Evolutionary conservation across 108 stramenopile genomes (phyloP), one percentile per base, ranked within the genome.

Genomic region (Cyclotella atomus): DNA sequence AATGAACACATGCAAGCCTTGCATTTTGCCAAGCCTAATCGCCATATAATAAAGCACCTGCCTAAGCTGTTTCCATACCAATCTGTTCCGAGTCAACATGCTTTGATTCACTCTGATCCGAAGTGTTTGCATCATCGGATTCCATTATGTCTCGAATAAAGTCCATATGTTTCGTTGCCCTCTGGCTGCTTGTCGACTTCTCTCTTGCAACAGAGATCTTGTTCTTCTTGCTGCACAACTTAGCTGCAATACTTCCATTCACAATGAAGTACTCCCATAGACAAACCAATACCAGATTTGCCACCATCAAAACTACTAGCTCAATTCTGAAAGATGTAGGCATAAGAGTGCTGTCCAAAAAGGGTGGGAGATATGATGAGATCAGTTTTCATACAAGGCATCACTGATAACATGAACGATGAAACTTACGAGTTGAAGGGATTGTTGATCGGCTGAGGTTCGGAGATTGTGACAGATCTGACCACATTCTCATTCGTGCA

Each of bases 191-290:
- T n/a, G n/a, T n/a, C n/a, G n/a, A n/a, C n/a, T n/a, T n/a, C n/a
- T n/a, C n/a, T 17, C 47, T 49, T 10, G n/a, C 4, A n/a, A 17
- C 47, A 49, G 9, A 10, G 4, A 4, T n/a, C 10, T 10, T 49
- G 47, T n/a, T 49, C 16, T n/a, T n/a, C 10, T 17, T 17, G 4
- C n/a, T 49, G n/a, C 47, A n/a, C 4, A 49, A 4, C n/a, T n/a
- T 49, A n/a, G 47, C 10, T 4, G 10, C 47, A n/a, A 49, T n/a
- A n/a, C n/a, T 49, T n/a, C 47, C 47, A 49, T 49, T 49, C 4
- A 49, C 47, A 49, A 49, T 49, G 47, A 49, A 49, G 47, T 49
- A 49, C n/a, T 49, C 17, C 47, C 47, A 49, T 19, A 17, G 16
- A n/a, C 47, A 49, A n/a, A 49, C 47, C 4, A 19, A n/a, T 9